A percentile compares a stretch with the other conserved stretches of the same genome.
Evolutionary conservation across 805 yeast species (phyloP).

Genomic region (Candida takata): DNA sequence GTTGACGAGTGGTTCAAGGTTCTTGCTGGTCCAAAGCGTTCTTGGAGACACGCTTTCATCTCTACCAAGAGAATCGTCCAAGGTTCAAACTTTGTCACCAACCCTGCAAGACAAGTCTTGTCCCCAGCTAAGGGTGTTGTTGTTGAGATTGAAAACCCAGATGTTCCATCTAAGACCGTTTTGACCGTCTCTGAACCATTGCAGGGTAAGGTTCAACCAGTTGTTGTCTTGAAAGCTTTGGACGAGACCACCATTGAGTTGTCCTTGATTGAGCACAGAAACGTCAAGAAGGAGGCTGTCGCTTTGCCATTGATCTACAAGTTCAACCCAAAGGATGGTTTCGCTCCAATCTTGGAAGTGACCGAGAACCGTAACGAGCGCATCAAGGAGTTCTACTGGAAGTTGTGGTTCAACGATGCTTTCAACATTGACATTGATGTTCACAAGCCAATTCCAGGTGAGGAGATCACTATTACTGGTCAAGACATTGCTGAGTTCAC

Average conservation of each 20-base stretch:
- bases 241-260: slow-evolving; percentile 53
- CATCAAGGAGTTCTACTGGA: slow-evolving; percentile 96
- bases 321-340: slow-evolving; percentile 83
- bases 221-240: slow-evolving; percentile 53
- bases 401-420: slow-evolving; percentile 80
- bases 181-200: slow-evolving; percentile 63
- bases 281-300: slow-evolving; percentile 67
- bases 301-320: slow-evolving; percentile 71
- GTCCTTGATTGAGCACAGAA: slow-evolving; percentile 80
- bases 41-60: slow-evolving; percentile 91
- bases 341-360: slow-evolving; percentile 87
- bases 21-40: slow-evolving; percentile 69
- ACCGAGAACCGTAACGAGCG: slow-evolving; percentile 88
- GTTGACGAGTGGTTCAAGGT: slow-evolving; percentile 61
- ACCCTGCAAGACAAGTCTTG: slow-evolving; percentile 75
- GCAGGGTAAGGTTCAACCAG: slow-evolving; percentile 62
- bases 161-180: slow-evolving; percentile 45
- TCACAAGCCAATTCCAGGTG: slow-evolving; percentile 64
- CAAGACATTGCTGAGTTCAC: slow-evolving; percentile 86
- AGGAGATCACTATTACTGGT: slow-evolving; percentile 57
- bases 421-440: slow-evolving; percentile 62
- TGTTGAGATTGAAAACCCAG: slow-evolving; percentile 52
- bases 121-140: slow-evolving; percentile 63
- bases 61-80: slow-evolving; percentile 77
- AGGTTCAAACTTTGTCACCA: slow-evolving; percentile 69